These are phyloP conservation scores for Rosa multiflora DNA, from an alignment of 306 rosid species.

Conservation along the genomic window DNA sequence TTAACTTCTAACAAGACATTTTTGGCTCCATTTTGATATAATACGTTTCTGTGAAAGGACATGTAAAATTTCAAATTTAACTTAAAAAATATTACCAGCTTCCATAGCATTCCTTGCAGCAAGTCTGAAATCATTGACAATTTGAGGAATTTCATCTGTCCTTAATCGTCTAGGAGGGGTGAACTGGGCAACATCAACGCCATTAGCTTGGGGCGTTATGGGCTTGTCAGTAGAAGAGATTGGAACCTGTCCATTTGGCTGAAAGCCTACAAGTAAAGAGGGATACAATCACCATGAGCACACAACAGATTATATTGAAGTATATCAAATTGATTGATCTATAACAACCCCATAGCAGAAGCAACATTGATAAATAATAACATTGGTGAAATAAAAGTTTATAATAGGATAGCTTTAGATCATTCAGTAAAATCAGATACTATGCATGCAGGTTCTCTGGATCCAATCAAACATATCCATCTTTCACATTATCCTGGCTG, in stretches of 20 bases:
- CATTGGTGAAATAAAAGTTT: no score
- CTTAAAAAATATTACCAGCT: conserved; percentile 46
- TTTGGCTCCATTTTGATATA: not conserved
- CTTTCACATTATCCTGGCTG: no score
- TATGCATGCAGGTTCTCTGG: no score
- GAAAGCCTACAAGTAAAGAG: conserved; percentile 37
- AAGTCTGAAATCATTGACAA: conserved; percentile 50
- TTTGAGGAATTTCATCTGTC: conserved; percentile 45
- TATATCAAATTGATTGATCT: no score
- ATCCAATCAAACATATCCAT: no score
- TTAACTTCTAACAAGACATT: not conserved
- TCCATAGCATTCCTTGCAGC: conserved; percentile 58
- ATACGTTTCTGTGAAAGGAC: not conserved
- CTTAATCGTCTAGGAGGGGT: conserved; percentile 56
- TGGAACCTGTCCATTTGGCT: conserved; percentile 51
- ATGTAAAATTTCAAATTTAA: not conserved
- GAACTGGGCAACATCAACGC: conserved; percentile 29
- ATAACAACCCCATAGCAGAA: no score
- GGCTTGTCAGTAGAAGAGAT: conserved; percentile 59
- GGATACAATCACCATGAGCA: not conserved
- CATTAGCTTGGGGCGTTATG: conserved; percentile 32
- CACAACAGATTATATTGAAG: no score
- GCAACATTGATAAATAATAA: no score
- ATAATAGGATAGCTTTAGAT: no score
- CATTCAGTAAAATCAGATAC: no score